Percentiles rank a stretch among this genome's conserved stretches.
phyloP scores from a whole-genome alignment of 2,329 filamentous ascomycete species.

The Orbilia quercus region DNA sequence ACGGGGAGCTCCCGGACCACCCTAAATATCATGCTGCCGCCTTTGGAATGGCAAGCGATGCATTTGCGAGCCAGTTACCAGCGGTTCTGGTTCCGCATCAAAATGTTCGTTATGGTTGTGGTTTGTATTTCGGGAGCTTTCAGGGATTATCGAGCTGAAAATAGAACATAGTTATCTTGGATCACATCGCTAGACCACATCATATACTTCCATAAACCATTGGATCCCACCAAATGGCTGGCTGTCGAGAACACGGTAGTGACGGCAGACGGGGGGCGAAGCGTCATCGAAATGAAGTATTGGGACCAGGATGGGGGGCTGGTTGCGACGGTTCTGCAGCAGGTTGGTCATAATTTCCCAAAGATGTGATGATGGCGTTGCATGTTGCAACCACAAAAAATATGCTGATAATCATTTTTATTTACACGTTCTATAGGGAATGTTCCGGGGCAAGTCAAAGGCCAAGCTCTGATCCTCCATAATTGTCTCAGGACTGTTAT shows the following conservation, averaged over 20 bases:
- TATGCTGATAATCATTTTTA: not conserved
- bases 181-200: conserved; percentile 43
- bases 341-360: conserved; percentile 3
- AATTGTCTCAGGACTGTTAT: not conserved
- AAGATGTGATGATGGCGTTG: no score
- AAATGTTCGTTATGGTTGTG: conserved; percentile 37
- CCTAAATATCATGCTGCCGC: conserved; percentile 31
- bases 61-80: conserved; percentile 43
- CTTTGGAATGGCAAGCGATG: conserved; percentile 46
- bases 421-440: conserved; percentile 24
- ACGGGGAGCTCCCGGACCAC: conserved; percentile 23
- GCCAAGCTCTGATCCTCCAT: conserved; percentile 23
- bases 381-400: no score
- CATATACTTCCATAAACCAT: conserved; percentile 45
- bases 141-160: not conserved
- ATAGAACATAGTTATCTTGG: conserved; percentile 20
- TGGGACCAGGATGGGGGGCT: conserved; percentile 33
- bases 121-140: no score
- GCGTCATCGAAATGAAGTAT: conserved; percentile 45
- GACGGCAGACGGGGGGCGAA: conserved; percentile 29
- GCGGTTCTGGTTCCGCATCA: conserved; percentile 41
- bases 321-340: conserved; percentile 44
- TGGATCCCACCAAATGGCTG: conserved; percentile 45
- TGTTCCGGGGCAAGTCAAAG: conserved; percentile 34
- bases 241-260: conserved; percentile 40